Evolutionary conservation across 139 green algal genomes (phyloP), one percentile per base, ranked within the genome.

Genomic region (Coccomyxa sp.): DNA sequence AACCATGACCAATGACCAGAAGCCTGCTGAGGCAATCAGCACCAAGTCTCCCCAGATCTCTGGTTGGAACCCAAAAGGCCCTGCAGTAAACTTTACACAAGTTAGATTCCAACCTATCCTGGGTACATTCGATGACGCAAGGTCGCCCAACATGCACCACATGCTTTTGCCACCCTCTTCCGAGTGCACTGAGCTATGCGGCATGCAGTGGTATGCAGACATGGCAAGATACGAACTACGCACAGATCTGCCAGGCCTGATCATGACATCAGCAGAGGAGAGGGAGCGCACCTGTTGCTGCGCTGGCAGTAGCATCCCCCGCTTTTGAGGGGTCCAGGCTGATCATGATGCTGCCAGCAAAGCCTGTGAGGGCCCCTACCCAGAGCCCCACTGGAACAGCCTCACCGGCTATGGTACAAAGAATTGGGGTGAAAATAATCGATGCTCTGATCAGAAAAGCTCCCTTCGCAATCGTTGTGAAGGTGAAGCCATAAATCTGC

Each of bases 381-480:
- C 76, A 80, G 64, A 80, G 72, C 27, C 31, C 64, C 14, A 36
- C 39, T 9, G 76, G 58, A 14, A 80, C 76, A 68, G 64, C 44
- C 7, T 75, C 70, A 38, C 76, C 76, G 72, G 76, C 76, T n/a
- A 80, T n/a, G 27, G 76, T 80, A 24, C 55, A 75, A 6, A 80
- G 39, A 31, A 80, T 74, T 24, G 76, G 76, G 9, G 76, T 80
- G 44, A 72, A 80, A 14, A 80, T 70, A 37, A 80, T 80, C 29
- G 76, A 80, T 8, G 83, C 75, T 16, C 84, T 75, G 40, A 89
- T 54, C 27, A 89, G 39, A 71, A 89, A 89, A 18, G 85, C 80
- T 1, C 72, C 81, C 2, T 77, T 64, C 7, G 78, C 80, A 16
- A 82, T 81, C 12, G 82, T 77, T 24, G 80, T 88, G 22, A 87